phyloP scores from a whole-genome alignment of 2,329 filamentous ascomycete species.

The Cercospora sojina region DNA sequence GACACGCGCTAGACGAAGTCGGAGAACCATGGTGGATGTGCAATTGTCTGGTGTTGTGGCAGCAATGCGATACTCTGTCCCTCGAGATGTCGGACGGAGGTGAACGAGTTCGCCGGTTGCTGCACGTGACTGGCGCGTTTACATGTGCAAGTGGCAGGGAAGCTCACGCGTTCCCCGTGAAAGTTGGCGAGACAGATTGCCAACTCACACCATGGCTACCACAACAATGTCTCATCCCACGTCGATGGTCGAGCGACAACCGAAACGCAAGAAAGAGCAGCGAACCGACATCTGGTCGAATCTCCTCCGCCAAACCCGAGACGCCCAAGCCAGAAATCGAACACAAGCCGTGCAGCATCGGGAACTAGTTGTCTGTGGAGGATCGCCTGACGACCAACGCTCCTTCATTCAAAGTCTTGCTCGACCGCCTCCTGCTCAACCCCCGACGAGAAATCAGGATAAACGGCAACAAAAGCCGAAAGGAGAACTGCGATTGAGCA shows the following conservation, averaged over 20 bases:
- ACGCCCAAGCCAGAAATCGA: conserved; percentile 38
- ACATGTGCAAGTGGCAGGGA: not conserved
- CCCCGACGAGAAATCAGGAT: conserved; percentile 28
- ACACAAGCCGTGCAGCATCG: conserved; percentile 36
- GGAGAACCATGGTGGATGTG: conserved; percentile 69
- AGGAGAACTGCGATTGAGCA: conserved; percentile 37
- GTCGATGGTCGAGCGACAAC: conserved; percentile 14
- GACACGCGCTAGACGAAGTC: conserved; percentile 91
- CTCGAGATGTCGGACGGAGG: conserved; percentile 8
- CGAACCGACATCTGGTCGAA: conserved; percentile 38
- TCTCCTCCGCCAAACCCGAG: conserved; percentile 38
- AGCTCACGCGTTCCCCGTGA: conserved; percentile 1
- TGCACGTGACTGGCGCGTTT: conserved; percentile 7
- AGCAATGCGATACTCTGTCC: not conserved
- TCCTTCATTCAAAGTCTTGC: conserved; percentile 31
- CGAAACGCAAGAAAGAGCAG: conserved; percentile 30
- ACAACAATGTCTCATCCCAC: conserved; percentile 20
- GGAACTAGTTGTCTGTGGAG: conserved; percentile 35
- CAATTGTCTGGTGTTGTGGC: not conserved
- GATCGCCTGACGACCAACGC: conserved; percentile 36
- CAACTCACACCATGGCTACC: conserved; percentile 20
- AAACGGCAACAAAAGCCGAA: conserved; percentile 28
- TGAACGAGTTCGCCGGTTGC: not conserved
- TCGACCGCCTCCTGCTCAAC: conserved; percentile 33
- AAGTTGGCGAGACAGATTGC: not conserved